A percentile compares a stretch with the other conserved stretches of the same genome.
These are phyloP conservation scores for Bonnemaisonia californica DNA, from an alignment of 31 red algal genomes.

Conservation along the genomic window DNA sequence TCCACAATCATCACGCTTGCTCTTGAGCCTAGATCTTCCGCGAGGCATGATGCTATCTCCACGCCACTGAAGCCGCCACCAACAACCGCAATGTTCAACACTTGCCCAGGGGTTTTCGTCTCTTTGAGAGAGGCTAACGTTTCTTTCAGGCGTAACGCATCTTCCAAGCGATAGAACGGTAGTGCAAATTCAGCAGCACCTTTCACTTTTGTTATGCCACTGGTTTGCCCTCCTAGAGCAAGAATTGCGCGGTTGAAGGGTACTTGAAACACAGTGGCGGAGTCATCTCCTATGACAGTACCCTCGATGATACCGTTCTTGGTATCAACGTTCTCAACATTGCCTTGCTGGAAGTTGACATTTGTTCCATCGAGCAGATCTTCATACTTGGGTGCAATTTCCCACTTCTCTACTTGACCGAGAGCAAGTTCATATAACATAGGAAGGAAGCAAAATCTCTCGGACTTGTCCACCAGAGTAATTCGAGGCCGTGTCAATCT, in stretches of 20 bases:
- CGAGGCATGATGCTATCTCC: slow-evolving; percentile 86
- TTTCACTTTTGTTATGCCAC: slow-evolving; percentile 37
- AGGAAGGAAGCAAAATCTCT: slow-evolving; percentile 92
- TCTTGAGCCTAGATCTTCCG: slow-evolving; percentile 61
- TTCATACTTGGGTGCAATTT: slow-evolving; percentile 87
- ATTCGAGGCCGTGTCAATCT: slow-evolving; percentile 80
- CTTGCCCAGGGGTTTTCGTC: slow-evolving; percentile 20
- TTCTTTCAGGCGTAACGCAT: slow-evolving; percentile 73
- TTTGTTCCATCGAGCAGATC: slow-evolving; percentile 65
- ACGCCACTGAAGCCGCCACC: slow-evolving; percentile 91
- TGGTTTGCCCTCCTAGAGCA: slow-evolving; percentile 59
- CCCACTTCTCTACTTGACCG: slow-evolving; percentile 80
- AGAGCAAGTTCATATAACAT: slow-evolving; percentile 93
- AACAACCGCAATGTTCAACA: slow-evolving; percentile 82
- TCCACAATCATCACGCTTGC: slow-evolving; percentile 84
- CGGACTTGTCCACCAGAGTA: slow-evolving; percentile 78
- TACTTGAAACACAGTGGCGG: slow-evolving; percentile 34
- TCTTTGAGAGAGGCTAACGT: slow-evolving; percentile 40
- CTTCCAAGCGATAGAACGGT: slow-evolving; percentile 71
- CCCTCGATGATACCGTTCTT: slow-evolving; percentile 38
- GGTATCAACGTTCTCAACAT: slow-evolving; percentile 66
- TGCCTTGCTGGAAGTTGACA: slow-evolving; percentile 63
- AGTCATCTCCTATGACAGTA: slow-evolving; percentile 9
- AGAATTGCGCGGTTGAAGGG: slow-evolving; percentile 78
- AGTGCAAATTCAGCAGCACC: slow-evolving; percentile 82